Evolutionary conservation across 164 flowering plant genomes (phyloP).

Genomic region (Santalum album): DNA sequence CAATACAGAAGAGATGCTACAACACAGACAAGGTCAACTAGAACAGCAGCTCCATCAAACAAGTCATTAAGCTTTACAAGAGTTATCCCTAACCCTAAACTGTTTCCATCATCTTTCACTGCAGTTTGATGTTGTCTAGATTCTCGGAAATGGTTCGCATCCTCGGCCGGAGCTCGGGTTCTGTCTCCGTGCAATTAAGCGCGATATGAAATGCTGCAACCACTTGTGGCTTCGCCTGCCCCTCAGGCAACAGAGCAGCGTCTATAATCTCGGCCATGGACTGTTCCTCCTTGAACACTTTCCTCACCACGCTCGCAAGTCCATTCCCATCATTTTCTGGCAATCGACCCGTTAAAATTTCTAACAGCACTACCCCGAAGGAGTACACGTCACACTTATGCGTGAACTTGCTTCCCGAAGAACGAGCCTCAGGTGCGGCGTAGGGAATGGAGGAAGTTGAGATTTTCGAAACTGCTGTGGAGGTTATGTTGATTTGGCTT

Average conservation of each 20-base stretch:
- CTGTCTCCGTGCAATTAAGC: slow-evolving; percentile 72
- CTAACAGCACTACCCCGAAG: slow-evolving; percentile 78
- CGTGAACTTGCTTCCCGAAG: slow-evolving; percentile 35
- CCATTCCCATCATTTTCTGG: slow-evolving; percentile 56
- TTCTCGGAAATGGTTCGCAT: slow-evolving; percentile 71
- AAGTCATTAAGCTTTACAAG: too few species aligned
- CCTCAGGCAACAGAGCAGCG: slow-evolving; percentile 58
- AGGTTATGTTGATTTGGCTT: slow-evolving; percentile 14
- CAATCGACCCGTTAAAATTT: slow-evolving; percentile 60
- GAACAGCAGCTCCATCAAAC: too few species aligned
- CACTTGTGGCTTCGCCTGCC: slow-evolving; percentile 74
- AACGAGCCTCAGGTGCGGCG: slow-evolving; percentile 72
- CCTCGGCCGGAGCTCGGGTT: slow-evolving; percentile 78
- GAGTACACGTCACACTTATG: slow-evolving; percentile 90
- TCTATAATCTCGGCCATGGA: slow-evolving; percentile 81
- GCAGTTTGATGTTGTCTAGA: slow-evolving; percentile 55
- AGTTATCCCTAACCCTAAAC: too few species aligned
- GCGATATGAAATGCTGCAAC: slow-evolving; percentile 71
- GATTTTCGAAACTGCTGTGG: slow-evolving; percentile 21
- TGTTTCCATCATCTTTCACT: slow-evolving; percentile 15
- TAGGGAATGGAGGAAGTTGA: slow-evolving; percentile 28
- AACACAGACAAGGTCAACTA: too few species aligned
- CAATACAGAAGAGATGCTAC: too few species aligned
- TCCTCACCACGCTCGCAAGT: slow-evolving; percentile 65
- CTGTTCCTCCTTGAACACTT: slow-evolving; percentile 55